Evolutionary conservation across 228 moss, liverwort and hornwort species (phyloP), one percentile per base, ranked within the genome.

Genomic region (Sphagnum fallax): DNA sequence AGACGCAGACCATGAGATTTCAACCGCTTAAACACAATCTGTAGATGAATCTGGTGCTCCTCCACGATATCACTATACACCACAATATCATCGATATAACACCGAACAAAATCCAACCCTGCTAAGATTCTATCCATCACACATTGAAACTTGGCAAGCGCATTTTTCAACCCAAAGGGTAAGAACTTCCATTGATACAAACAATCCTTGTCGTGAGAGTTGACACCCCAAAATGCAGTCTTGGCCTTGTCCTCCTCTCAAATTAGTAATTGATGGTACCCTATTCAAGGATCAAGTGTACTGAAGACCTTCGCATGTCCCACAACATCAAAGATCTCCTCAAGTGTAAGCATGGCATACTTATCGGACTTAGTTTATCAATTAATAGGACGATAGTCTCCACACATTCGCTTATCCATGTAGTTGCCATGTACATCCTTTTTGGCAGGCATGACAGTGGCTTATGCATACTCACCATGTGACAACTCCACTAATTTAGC

Each of bases 31-130:
- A 66, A 49, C 47, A 67, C 18, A 1, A 47, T 53, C 0, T 65
- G 14, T 13, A 72, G 5, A 59, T 72, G 65, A 11, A 4, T 6
- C 0, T 65, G 4, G 15, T 72, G 72, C 51, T 72, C 47, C 12
- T 16, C 10, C 4, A 65, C 63, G 4, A 6, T 72, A 11, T 8
- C 53, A 72, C n/a, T 65, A 14, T 15, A 72, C 5, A 72, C 55
- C 0, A 72, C 2, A 6, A 72, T 72, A 49, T 72, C 72, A 72
- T 72, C 65, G 5, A 72, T 65, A 47, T 55, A 65, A 52, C 51
- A 64, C 4, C 8, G 1, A 0, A 50, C 72, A 72, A 64, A 72
- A 49, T 57, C 65, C 7, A 72, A 10, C 0, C 16, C 16, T 16
- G 0, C 0, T 8, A 72, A 5, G 4, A 64, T 64, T 12, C 64